Percentiles rank a stretch among this genome's conserved stretches.
Conservation (phyloP, 306 rosid species). For the Acacia confusa region DNA sequence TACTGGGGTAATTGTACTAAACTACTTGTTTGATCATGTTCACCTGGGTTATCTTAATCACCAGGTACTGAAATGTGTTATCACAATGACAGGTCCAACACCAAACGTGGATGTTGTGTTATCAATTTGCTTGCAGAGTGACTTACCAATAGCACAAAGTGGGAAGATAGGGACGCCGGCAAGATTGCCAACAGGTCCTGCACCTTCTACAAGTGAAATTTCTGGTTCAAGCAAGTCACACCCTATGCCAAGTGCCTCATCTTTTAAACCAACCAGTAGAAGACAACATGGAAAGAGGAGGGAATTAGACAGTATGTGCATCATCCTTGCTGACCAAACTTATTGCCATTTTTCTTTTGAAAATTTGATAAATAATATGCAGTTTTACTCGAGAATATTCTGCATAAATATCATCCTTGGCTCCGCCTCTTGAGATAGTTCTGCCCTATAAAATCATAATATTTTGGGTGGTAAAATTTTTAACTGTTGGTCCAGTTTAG, state of each 20-base stretch:
- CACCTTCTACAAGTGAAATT: conserved; percentile 72
- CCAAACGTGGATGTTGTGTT: conserved; percentile 86
- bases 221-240: conserved; percentile 86
- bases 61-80: conserved; percentile 28
- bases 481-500: not conserved
- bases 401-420: not conserved
- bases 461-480: conserved; percentile 3
- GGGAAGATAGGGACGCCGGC: conserved; percentile 45
- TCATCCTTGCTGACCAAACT: conserved; percentile 23
- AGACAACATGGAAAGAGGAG: conserved; percentile 73
- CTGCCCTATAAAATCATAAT: not conserved
- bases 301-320: conserved; percentile 69
- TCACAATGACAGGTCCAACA: conserved; percentile 71
- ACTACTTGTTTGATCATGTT: not conserved
- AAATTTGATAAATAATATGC: not conserved
- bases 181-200: conserved; percentile 53
- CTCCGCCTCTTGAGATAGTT: conserved; percentile 2
- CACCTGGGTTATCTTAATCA: not conserved
- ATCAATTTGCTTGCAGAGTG: conserved; percentile 87
- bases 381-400: not conserved
- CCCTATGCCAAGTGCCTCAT: conserved; percentile 58
- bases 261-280: conserved; percentile 53
- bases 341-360: conserved; percentile 13
- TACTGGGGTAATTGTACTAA: not conserved
- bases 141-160: conserved; percentile 52